Percentiles rank a stretch among this genome's conserved stretches.
phyloP scores from a whole-genome alignment of 2,329 filamentous ascomycete species.

The Mycosphaerella sp. region DNA sequence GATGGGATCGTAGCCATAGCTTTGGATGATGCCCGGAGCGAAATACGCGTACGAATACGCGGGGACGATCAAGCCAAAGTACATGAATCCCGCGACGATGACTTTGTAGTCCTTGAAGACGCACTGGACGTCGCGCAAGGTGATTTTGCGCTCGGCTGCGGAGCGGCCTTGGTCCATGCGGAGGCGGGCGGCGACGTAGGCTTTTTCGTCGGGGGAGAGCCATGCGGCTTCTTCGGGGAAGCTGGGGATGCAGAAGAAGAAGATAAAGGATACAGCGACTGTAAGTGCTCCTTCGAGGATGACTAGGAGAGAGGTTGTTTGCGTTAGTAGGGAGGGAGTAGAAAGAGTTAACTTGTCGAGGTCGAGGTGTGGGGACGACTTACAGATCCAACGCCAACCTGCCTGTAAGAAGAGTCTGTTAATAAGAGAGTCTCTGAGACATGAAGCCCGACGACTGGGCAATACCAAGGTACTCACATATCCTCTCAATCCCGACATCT shows the following conservation, averaged over 20 bases:
- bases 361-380: slow-evolving; percentile 32
- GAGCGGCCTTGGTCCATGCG: slow-evolving; percentile 44
- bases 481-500: slow-evolving; percentile 62
- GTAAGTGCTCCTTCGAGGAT: slow-evolving; percentile 57
- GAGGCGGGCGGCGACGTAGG: slow-evolving; percentile 43
- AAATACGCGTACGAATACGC: slow-evolving; percentile 35
- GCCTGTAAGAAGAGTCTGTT: slow-evolving; percentile 41
- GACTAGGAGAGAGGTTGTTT: slow-evolving; percentile 32
- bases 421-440: not conserved
- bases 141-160: slow-evolving; percentile 41
- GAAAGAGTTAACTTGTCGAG: no score
- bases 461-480: not conserved
- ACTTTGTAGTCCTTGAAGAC: slow-evolving; percentile 48
- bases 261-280: slow-evolving; percentile 38
- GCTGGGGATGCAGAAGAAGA: slow-evolving; percentile 45
- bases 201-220: slow-evolving; percentile 42
- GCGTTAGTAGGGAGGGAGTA: no score
- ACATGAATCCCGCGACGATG: slow-evolving; percentile 47
- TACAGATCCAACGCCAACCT: slow-evolving; percentile 62
- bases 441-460: not conserved
- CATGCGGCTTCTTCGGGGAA: slow-evolving; percentile 47
- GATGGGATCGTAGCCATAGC: slow-evolving; percentile 48
- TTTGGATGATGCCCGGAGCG: slow-evolving; percentile 39
- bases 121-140: slow-evolving; percentile 37
- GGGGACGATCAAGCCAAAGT: slow-evolving; percentile 43